Evolutionary conservation across 306 rosid species (phyloP).

Genomic region (Cyclanthera cordifolia): DNA sequence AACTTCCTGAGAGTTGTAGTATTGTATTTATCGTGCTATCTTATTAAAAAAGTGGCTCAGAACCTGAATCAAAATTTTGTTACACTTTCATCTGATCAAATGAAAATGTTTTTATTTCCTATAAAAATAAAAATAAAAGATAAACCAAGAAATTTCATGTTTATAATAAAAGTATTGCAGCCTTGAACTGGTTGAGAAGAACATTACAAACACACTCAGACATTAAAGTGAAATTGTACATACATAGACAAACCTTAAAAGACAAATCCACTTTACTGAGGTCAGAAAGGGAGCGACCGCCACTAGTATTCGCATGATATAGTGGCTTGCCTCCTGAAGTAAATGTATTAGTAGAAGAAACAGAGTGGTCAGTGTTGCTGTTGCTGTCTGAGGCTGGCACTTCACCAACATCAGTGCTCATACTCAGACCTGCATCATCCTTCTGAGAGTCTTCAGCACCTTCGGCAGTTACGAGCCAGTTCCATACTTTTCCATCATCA

Average conservation of each 20-base stretch:
- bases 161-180: not conserved
- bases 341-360: slow-evolving; percentile 34
- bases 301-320: slow-evolving; percentile 24
- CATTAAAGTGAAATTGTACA: not conserved
- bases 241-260: slow-evolving; percentile 45
- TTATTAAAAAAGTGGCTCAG: no score
- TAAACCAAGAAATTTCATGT: not conserved
- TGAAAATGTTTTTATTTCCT: no score
- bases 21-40: no score
- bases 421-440: slow-evolving; percentile 30
- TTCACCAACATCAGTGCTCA: slow-evolving; percentile 25
- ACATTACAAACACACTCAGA: slow-evolving; percentile 14
- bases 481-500: slow-evolving; percentile 94
- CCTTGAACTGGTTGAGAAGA: not conserved
- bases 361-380: slow-evolving; percentile 21
- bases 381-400: slow-evolving; percentile 26
- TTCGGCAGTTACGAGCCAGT: slow-evolving; percentile 83
- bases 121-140: no score
- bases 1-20: no score
- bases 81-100: no score
- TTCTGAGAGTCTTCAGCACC: slow-evolving; percentile 41
- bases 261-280: slow-evolving; percentile 35
- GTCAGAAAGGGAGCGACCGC: slow-evolving; percentile 29
- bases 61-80: no score
- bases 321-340: slow-evolving; percentile 26